Conservation (phyloP, 2,329 filamentous ascomycete genomes). For the Decorospora gaudefroyi region DNA sequence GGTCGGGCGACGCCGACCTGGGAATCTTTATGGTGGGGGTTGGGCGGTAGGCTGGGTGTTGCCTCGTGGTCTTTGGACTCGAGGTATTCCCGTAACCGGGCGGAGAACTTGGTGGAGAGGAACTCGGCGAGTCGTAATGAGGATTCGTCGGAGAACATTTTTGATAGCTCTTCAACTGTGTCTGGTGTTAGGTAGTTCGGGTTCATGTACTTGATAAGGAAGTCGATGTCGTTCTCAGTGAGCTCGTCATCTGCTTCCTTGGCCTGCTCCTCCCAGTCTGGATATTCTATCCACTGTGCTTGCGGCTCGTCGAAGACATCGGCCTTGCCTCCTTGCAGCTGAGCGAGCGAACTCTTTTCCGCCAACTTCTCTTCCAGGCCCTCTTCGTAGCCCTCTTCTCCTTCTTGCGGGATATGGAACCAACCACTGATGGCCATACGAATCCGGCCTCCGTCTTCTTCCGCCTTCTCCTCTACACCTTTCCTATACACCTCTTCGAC, state of each 20-base stretch:
- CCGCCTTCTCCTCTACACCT: slow-evolving; percentile 62
- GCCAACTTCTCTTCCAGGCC: slow-evolving; percentile 88
- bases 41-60: slow-evolving; percentile 51
- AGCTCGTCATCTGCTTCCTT: slow-evolving; percentile 61
- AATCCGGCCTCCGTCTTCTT: slow-evolving; percentile 73
- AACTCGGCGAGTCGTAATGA: slow-evolving; percentile 82
- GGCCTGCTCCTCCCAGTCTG: slow-evolving; percentile 41
- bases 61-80: slow-evolving; percentile 55
- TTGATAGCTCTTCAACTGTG: slow-evolving; percentile 78
- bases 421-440: slow-evolving; percentile 98
- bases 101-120: slow-evolving; percentile 75
- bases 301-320: slow-evolving; percentile 86
- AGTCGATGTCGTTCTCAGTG: slow-evolving; percentile 80
- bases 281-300: slow-evolving; percentile 57
- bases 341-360: slow-evolving; percentile 86
- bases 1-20: slow-evolving; percentile 72
- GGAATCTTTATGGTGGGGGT: slow-evolving; percentile 37
- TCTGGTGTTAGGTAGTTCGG: slow-evolving; percentile 92
- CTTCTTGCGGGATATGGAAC: slow-evolving; percentile 96
- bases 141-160: slow-evolving; percentile 80
- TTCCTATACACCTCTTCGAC: slow-evolving; percentile 93
- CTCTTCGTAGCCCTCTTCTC: slow-evolving; percentile 87
- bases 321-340: slow-evolving; percentile 82
- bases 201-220: slow-evolving; percentile 85
- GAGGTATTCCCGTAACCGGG: slow-evolving; percentile 71